Evolutionary conservation across 148 eudicot genomes (phyloP).

Genomic region (Nepenthes mirabilis): DNA sequence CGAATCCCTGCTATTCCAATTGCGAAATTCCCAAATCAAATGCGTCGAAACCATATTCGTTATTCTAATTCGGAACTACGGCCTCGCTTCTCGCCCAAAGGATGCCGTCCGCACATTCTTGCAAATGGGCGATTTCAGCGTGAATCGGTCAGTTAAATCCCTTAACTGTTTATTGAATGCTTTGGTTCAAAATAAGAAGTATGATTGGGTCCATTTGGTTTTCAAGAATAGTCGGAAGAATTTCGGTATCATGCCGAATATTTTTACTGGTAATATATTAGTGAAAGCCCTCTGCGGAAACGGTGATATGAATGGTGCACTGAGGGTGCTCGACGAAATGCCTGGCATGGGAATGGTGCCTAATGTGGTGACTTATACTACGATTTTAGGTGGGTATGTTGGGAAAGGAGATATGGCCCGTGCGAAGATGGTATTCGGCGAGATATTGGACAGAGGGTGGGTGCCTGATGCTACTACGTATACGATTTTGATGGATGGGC

Average conservation of each 20-base stretch:
- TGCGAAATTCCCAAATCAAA: constrained; percentile 27
- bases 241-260: constrained; percentile 53
- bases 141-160: constrained; percentile 46
- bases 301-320: constrained; percentile 48
- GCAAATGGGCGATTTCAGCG: constrained; percentile 38
- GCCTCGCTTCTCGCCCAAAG: constrained; percentile 42
- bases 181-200: constrained; percentile 51
- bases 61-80: constrained; percentile 54
- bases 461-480: constrained; percentile 70
- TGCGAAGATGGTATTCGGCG: constrained; percentile 52
- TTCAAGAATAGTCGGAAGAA: constrained; percentile 37
- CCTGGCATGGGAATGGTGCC: constrained; percentile 69
- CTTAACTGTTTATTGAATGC: constrained; percentile 61
- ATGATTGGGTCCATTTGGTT: constrained; percentile 42
- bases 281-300: constrained; percentile 61
- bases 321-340: constrained; percentile 60
- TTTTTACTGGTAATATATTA: constrained; percentile 60
- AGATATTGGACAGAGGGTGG: constrained; percentile 75
- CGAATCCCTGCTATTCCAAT: constrained; percentile 31
- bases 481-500: constrained; percentile 76
- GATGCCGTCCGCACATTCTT: constrained; percentile 50
- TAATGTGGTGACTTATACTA: constrained; percentile 69
- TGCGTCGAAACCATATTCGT: constrained; percentile 54
- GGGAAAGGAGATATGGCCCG: constrained; percentile 45
- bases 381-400: constrained; percentile 56